phyloP scores from a whole-genome alignment of 1,284 basidiomycete genomes.

The Mycena sp. region DNA sequence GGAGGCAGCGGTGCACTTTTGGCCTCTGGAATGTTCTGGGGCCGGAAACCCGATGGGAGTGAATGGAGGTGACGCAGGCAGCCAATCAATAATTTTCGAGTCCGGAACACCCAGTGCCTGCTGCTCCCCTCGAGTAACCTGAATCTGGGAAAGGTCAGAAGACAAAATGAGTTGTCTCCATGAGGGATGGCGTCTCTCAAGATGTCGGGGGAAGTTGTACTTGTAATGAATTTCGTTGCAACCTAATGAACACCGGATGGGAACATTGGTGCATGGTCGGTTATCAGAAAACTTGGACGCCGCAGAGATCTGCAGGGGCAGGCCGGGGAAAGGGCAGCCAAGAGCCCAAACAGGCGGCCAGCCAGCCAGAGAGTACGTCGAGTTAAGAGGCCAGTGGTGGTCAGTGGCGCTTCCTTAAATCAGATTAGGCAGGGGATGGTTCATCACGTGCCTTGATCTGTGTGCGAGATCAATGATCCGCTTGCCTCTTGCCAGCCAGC shows the following conservation, averaged over 20 bases:
- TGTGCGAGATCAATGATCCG: neutral
- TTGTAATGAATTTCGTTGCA: constrained; percentile 17
- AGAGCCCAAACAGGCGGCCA: no score
- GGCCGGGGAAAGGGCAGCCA: no score
- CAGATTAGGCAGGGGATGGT: neutral
- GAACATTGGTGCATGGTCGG: constrained; percentile 16
- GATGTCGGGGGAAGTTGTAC: constrained; percentile 17
- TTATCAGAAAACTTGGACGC: neutral
- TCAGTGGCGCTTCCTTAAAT: no score
- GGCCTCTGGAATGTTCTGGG: neutral
- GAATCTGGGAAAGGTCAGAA: neutral
- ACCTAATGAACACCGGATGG: neutral
- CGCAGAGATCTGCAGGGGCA: neutral
- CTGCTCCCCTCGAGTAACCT: neutral
- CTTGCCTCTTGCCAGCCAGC: neutral
- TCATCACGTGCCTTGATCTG: neutral
- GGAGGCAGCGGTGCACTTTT: neutral
- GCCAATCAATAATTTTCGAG: neutral
- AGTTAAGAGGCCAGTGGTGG: no score
- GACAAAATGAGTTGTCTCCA: neutral
- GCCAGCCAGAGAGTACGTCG: no score
- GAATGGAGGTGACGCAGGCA: neutral
- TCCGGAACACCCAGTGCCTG: neutral
- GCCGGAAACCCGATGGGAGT: neutral
- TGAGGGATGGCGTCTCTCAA: neutral